phyloP scores from a whole-genome alignment of 768 basidiomycete species.

The Rhodotorula sphaerocarpa region DNA sequence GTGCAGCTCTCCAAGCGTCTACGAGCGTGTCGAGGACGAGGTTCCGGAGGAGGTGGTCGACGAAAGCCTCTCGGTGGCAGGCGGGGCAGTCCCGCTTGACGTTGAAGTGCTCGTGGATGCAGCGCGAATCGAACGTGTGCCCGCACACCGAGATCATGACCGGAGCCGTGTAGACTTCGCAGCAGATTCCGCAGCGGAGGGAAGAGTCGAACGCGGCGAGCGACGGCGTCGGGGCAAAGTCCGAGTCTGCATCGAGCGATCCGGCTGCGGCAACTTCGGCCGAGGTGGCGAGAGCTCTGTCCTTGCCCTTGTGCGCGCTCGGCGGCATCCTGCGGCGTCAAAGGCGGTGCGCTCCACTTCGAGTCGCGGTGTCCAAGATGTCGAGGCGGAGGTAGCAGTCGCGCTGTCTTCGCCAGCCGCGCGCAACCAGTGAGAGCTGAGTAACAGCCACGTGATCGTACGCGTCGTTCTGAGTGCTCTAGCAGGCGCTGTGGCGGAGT shows the following conservation, averaged over 20 bases:
- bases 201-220: conserved; percentile 16
- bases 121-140: conserved; percentile 30
- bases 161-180: conserved; percentile 12
- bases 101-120: conserved; percentile 16
- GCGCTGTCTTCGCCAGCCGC: too few species aligned
- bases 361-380: not conserved
- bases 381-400: not conserved
- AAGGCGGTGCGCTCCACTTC: not conserved
- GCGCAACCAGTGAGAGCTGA: too few species aligned
- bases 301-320: not conserved
- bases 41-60: conserved; percentile 11
- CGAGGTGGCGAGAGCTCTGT: not conserved
- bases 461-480: too few species aligned
- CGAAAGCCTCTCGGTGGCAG: conserved; percentile 3
- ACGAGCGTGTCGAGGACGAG: conserved; percentile 26
- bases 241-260: conserved; percentile 17
- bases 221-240: conserved; percentile 1
- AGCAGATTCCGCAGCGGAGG: conserved; percentile 28
- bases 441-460: too few species aligned
- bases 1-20: conserved; percentile 39
- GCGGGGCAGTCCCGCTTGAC: conserved; percentile 4
- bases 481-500: too few species aligned
- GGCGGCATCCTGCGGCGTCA: not conserved
- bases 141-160: conserved; percentile 22
- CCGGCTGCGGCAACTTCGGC: not conserved